Conservation (phyloP, 2,329 filamentous ascomycete species). For the Monilinia vaccinii-corymbosi region DNA sequence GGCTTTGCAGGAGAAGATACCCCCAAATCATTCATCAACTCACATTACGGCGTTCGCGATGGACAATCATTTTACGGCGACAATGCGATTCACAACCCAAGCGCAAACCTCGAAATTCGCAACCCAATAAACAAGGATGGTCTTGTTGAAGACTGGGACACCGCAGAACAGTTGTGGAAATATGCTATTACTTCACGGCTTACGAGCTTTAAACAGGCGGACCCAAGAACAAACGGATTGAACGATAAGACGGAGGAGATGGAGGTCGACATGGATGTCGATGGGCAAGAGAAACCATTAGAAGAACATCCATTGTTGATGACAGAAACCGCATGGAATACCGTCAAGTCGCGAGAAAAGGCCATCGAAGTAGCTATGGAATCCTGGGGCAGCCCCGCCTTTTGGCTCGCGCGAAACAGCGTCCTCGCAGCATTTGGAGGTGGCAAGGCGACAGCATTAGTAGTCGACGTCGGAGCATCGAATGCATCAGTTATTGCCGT, state of each 20-base stretch:
- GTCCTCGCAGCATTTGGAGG: slow-evolving; percentile 87
- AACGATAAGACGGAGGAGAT: slow-evolving; percentile 48
- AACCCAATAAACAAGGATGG: slow-evolving; percentile 89
- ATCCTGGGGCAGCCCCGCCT: slow-evolving; percentile 89
- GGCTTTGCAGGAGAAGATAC: slow-evolving; percentile 97
- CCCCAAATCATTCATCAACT: slow-evolving; percentile 86
- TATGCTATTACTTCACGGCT: slow-evolving; percentile 82
- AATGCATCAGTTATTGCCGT: slow-evolving; percentile 85
- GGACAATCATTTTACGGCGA: slow-evolving; percentile 69
- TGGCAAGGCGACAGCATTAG: slow-evolving; percentile 85
- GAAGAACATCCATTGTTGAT: slow-evolving; percentile 85
- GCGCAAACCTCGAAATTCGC: slow-evolving; percentile 68
- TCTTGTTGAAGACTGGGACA: slow-evolving; percentile 94
- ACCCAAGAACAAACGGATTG: slow-evolving; percentile 66
- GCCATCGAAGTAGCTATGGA: slow-evolving; percentile 96
- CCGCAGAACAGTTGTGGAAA: slow-evolving; percentile 83
- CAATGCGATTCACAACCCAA: slow-evolving; percentile 73
- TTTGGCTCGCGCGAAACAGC: slow-evolving; percentile 83
- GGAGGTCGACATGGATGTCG: slow-evolving; percentile 43
- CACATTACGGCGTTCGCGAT: slow-evolving; percentile 66
- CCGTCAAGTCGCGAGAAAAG: slow-evolving; percentile 80
- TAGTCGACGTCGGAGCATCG: slow-evolving; percentile 84
- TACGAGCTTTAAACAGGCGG: slow-evolving; percentile 63
- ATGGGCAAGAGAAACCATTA: slow-evolving; percentile 65
- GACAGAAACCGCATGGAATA: slow-evolving; percentile 92